Evolutionary conservation across 2,329 filamentous ascomycete genomes (phyloP), one percentile per base, ranked within the genome.

Genomic region (Ceratocystiopsis sp.): DNA sequence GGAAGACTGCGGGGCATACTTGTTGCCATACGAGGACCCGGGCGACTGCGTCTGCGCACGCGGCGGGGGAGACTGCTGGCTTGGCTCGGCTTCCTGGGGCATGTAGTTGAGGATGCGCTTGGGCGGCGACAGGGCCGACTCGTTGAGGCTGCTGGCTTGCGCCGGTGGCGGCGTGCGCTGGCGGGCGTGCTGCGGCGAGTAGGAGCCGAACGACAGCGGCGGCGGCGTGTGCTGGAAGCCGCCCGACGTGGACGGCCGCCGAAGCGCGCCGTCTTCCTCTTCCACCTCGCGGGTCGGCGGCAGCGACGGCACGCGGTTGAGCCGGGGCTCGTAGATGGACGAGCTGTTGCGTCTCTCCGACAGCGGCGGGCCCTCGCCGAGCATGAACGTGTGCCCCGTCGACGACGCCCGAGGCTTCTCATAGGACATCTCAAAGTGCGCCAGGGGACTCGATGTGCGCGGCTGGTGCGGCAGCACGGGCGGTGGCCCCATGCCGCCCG

Each of bases 21-120:
- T 57, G 29, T 59, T 58, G 9, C 62, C 63, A 42, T 66, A 63
- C 7, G 63, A 57, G 1, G 67, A 61, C 10, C 66, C 66, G 4
- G 76, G 75, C 2, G 76, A 79, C 51, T 78, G 74, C 0, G 76
- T 80, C 46, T 75, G 71, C 4, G 75, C 71, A 44, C 75, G 65
- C 42, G 66, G 64, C 5, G 77, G 75, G 14, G 73, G 72, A 4
- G 75, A 70, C n/a, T 61, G 62, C 34, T 11, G 13, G 32, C 4
- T 5, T 15, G 33, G 33, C 3, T 34, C 13, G 7, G 25, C 25
- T 29, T 56, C 49, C 40, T 65, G 60, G 3, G 72, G 69, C 10
- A 60, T 54, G 51, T 78, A 75, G 50, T 60, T 67, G n/a, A 68
- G 67, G 2, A 60, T 58, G 1, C 69, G 63, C 52, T 78, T 78